phyloP scores from a whole-genome alignment of 306 rosid genomes.

The Inga leiocalycina region DNA sequence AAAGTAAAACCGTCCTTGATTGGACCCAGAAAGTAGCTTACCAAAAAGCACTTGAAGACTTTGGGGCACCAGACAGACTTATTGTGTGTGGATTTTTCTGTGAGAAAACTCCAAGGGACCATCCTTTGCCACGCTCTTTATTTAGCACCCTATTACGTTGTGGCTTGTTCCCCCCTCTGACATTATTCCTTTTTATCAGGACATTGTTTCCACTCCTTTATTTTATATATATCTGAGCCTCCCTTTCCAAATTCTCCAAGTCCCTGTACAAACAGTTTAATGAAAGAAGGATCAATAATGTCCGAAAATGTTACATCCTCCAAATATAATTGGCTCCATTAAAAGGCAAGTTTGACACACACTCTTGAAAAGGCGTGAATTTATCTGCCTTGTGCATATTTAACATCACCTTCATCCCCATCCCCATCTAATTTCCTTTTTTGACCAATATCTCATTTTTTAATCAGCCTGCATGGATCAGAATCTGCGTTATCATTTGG shows the following conservation, averaged over 20 bases:
- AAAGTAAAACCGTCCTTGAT: not conserved
- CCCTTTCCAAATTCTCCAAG: not conserved
- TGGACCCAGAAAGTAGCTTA: not conserved
- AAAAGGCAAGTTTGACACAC: not conserved
- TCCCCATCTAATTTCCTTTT: not conserved
- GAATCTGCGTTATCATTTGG: not conserved
- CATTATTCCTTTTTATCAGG: not conserved
- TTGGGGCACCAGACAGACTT: not conserved
- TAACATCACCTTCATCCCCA: not conserved
- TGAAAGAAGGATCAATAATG: not conserved
- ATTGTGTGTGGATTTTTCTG: not conserved
- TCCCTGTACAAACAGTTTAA: not conserved
- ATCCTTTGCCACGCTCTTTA: not conserved
- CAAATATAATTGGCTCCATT: not conserved
- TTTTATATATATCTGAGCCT: not conserved
- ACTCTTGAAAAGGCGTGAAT: not conserved
- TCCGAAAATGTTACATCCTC: not conserved
- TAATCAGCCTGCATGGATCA: not conserved
- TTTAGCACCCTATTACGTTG: not conserved
- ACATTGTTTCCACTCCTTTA: not conserved
- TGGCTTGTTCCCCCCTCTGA: not conserved
- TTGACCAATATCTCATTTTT: not conserved
- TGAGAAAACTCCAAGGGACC: not conserved
- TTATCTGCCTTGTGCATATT: not conserved
- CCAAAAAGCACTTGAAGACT: not conserved